phyloP scores from a whole-genome alignment of 345 rosid species.

The Reutealis trisperma region DNA sequence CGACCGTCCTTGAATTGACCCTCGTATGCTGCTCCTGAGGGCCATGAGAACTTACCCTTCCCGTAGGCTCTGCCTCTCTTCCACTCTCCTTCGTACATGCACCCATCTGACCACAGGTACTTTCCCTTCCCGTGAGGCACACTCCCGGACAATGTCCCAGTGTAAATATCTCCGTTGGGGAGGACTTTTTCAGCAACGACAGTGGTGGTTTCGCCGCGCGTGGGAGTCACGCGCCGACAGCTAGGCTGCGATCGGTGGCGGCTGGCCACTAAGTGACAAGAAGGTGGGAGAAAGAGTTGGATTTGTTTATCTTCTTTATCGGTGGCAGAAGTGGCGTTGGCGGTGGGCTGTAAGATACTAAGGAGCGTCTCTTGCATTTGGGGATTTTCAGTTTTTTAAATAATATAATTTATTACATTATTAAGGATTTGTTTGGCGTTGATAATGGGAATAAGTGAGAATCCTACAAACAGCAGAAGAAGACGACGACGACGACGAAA shows the following conservation, averaged over 20 bases:
- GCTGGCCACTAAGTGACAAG: background rate
- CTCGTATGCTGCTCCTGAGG: constrained; percentile 71
- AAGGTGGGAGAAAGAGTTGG: background rate
- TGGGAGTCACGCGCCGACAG: constrained; percentile 27
- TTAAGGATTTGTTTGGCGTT: background rate
- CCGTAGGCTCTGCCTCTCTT: constrained; percentile 55
- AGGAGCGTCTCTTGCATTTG: constrained; percentile 27
- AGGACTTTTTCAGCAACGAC: constrained; percentile 36
- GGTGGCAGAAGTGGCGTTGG: background rate
- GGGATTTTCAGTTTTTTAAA: background rate
- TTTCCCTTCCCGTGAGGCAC: constrained; percentile 69
- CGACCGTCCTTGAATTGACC: constrained; percentile 64
- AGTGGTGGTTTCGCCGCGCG: constrained; percentile 2
- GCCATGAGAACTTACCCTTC: constrained; percentile 71
- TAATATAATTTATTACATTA: background rate
- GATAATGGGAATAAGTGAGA: background rate
- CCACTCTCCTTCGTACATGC: constrained; percentile 81
- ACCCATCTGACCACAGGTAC: constrained; percentile 73
- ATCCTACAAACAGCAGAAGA: background rate
- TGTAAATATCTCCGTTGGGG: constrained; percentile 66
- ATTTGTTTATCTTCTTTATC: background rate
- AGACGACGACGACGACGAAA: background rate
- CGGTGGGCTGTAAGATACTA: background rate
- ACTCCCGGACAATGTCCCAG: constrained; percentile 47
- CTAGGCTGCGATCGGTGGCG: constrained; percentile 10